Evolutionary conservation across 2,329 filamentous ascomycete genomes (phyloP).

Genomic region (Beauveria bassiana): DNA sequence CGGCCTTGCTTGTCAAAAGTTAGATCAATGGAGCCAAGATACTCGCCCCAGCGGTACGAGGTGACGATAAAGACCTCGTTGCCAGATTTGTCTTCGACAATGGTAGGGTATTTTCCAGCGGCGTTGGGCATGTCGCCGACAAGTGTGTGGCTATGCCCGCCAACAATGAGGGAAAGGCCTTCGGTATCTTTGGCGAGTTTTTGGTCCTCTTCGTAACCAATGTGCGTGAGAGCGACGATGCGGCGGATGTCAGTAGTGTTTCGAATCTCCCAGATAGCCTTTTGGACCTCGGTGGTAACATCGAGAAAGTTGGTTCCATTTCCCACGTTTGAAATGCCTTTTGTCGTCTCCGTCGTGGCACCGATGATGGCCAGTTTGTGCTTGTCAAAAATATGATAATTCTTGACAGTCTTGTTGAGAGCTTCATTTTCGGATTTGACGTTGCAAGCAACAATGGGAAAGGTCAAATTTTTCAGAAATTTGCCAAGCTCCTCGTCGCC

Average conservation of each 20-base stretch:
- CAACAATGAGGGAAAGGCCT: conserved; percentile 61
- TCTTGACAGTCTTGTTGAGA: conserved; percentile 56
- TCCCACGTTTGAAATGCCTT: conserved; percentile 51
- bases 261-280: conserved; percentile 53
- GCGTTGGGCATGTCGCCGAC: conserved; percentile 52
- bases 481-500: conserved; percentile 55
- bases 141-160: conserved; percentile 52
- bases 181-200: conserved; percentile 51
- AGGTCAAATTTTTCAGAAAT: conserved; percentile 56
- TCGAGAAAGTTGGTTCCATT: conserved; percentile 51
- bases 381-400: conserved; percentile 56
- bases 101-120: conserved; percentile 55
- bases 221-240: conserved; percentile 59
- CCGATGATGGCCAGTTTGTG: conserved; percentile 56
- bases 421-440: conserved; percentile 51
- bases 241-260: conserved; percentile 54
- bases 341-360: conserved; percentile 53
- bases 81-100: conserved; percentile 50
- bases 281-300: conserved; percentile 49
- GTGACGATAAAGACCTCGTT: conserved; percentile 64
- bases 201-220: conserved; percentile 58
- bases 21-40: conserved; percentile 59
- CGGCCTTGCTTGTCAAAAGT: conserved; percentile 54
- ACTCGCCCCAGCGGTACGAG: conserved; percentile 61
- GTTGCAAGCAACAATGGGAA: conserved; percentile 57